Evolutionary conservation across 2,329 filamentous ascomycete species (phyloP).

Genomic region (Aspergillus sp.): DNA sequence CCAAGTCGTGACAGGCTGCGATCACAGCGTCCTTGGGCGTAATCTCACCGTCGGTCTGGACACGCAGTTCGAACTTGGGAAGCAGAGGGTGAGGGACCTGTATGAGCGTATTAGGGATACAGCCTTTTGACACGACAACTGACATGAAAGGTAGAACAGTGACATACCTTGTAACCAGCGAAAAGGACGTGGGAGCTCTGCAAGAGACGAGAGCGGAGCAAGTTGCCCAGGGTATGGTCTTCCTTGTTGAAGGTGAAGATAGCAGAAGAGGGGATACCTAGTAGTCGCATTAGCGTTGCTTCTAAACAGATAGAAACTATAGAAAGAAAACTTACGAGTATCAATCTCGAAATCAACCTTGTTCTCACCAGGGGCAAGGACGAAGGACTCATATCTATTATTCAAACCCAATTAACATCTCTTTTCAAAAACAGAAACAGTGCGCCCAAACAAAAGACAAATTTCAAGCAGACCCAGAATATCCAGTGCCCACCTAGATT

Average conservation of each 20-base stretch:
- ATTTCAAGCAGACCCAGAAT: neutral
- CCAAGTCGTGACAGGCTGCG: constrained; percentile 71
- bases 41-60: constrained; percentile 85
- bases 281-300: neutral
- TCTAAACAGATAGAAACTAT: neutral
- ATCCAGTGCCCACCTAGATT: constrained; percentile 12
- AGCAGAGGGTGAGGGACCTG: constrained; percentile 41
- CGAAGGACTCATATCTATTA: constrained; percentile 82
- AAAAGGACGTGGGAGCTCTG: constrained; percentile 78
- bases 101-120: constrained; percentile 1
- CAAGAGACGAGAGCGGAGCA: constrained; percentile 78
- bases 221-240: constrained; percentile 90
- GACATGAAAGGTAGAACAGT: constrained; percentile 23
- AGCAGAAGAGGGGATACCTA: constrained; percentile 87
- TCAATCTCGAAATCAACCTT: constrained; percentile 86
- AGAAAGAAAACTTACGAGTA: constrained; percentile 60
- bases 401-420: constrained; percentile 7
- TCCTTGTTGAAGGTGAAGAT: constrained; percentile 96
- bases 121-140: neutral
- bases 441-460: neutral
- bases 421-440: neutral
- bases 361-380: constrained; percentile 81
- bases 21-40: constrained; percentile 85
- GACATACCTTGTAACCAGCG: constrained; percentile 78
- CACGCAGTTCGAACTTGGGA: constrained; percentile 61